These are phyloP conservation scores for Acanthamoeba castellanii DNA, from an alignment of 208 protist species.

Conservation along the genomic window DNA sequence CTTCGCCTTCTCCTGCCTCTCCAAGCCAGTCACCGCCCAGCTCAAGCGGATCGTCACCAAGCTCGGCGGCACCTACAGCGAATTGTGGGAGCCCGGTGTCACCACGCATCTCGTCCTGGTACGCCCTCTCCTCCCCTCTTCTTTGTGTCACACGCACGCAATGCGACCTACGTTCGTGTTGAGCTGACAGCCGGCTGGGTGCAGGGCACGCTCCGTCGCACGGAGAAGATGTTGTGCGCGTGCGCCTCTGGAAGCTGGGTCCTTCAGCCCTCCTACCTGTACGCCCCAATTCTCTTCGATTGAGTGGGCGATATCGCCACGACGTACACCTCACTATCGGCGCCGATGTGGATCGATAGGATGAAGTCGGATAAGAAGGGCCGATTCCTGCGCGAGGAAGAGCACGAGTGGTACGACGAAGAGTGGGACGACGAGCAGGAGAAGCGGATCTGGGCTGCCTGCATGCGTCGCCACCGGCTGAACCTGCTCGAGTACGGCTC, in stretches of 20 bases:
- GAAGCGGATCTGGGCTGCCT: constrained; percentile 44
- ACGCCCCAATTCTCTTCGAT: neutral
- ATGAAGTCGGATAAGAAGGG: constrained; percentile 47
- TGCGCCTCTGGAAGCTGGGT: constrained; percentile 32
- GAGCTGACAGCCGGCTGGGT: neutral
- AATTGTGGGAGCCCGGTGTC: constrained; percentile 34
- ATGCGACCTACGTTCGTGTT: neutral
- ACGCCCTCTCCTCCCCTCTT: neutral
- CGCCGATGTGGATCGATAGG: neutral
- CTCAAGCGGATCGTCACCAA: constrained; percentile 61
- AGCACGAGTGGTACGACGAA: constrained; percentile 42
- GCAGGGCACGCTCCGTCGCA: constrained; percentile 13
- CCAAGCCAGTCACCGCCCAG: neutral
- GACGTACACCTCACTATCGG: neutral
- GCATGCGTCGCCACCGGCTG: constrained; percentile 49
- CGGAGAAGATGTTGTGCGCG: constrained; percentile 54
- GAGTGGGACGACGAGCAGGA: constrained; percentile 57
- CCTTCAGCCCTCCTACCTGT: constrained; percentile 44
- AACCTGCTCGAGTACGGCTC: constrained; percentile 9
- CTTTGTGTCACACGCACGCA: neutral
- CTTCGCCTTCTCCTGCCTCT: constrained; percentile 52
- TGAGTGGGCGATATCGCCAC: neutral
- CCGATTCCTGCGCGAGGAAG: neutral
- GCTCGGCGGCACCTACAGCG: constrained; percentile 51
- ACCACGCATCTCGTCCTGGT: constrained; percentile 39